phyloP scores from a whole-genome alignment of 768 basidiomycete genomes.

The Harrya chromipes region DNA sequence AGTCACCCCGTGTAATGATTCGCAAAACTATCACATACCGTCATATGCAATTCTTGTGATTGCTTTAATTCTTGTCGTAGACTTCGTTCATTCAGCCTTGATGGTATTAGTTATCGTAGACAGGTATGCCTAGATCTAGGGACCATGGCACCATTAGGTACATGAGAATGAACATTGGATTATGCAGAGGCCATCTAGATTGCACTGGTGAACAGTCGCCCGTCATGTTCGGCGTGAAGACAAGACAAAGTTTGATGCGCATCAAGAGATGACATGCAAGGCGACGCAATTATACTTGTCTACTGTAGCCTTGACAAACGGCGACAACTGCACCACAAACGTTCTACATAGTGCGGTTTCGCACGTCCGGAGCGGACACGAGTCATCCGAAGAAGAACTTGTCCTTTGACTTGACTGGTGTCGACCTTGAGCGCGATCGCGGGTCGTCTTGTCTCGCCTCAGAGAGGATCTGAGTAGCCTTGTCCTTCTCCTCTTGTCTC shows the following conservation, averaged over 20 bases:
- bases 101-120: neutral
- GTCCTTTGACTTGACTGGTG: slow-evolving; percentile 32
- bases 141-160: slow-evolving; percentile 4
- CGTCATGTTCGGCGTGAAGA: neutral
- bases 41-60: slow-evolving; percentile 6
- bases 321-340: too few relatives aligned
- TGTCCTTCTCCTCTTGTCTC: slow-evolving; percentile 41
- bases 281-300: neutral
- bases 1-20: slow-evolving; percentile 14
- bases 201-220: neutral
- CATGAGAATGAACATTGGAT: slow-evolving; percentile 9
- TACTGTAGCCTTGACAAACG: neutral
- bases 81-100: slow-evolving; percentile 1
- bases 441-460: slow-evolving; percentile 16
- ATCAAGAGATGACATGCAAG: slow-evolving; percentile 11
- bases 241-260: neutral
- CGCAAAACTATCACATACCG: slow-evolving; percentile 8
- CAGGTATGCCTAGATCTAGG: slow-evolving; percentile 2
- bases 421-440: slow-evolving; percentile 10
- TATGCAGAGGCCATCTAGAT: too few relatives aligned
- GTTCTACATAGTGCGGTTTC: neutral
- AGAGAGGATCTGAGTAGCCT: slow-evolving; percentile 34
- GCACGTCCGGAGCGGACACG: slow-evolving; percentile 11
- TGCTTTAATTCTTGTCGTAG: slow-evolving; percentile 1
- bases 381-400: slow-evolving; percentile 42